Base-by-base conservation (phyloP, 768 basidiomycete genomes). In the Suillus brevipes region DNA sequence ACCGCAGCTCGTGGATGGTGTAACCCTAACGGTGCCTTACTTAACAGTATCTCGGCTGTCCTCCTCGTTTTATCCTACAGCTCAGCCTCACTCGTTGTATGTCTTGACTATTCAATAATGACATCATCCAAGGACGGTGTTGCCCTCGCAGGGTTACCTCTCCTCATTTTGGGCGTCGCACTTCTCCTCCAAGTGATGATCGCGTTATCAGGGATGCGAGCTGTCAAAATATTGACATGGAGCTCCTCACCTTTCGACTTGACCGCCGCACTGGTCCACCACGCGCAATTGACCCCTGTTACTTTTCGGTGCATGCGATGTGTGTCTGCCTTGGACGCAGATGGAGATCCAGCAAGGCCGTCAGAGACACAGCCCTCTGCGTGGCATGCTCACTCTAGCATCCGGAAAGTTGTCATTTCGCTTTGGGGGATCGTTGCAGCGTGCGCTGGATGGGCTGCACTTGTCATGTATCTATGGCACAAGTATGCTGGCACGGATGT, bases 61-160 rank as follows among this genome's bases (percentile, higher is more conserved):
- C 72, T 77, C 23, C 72, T 75, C 64, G 61, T 77, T 61, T 60
- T 74, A 18, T 75, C 75, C 42, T 77, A 74, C 40, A 69, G 68
- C 38, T 74, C 75, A 16, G 68, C 70, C 62, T 65, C 70, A 10
- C 70, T 77, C 18, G 68, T 72, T 20, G 20, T 65, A 7, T 13
- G 14, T 62, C 4, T 8, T 7, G 20, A 45, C n/a, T 31, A 1
- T 9, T 45, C 4, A n/a, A 2, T n/a, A n/a, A 2, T n/a, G 20
- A 9, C 10, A 5, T n/a, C 12, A 47, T 4, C 34, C 34, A 36
- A 8, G n/a, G n/a, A 31, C 31, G 31, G 4, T 47, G 12, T 47
- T 47, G 9, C 20, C 1, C 2, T 47, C 10, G n/a, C 67, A 61
- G 71, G 69, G 18, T 66, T 71, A n/a, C 75, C 75, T 2, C 70